These are phyloP conservation scores for Neurospora sp. DNA, from an alignment of 495 filamentous ascomycete genomes.

Conservation along the genomic window DNA sequence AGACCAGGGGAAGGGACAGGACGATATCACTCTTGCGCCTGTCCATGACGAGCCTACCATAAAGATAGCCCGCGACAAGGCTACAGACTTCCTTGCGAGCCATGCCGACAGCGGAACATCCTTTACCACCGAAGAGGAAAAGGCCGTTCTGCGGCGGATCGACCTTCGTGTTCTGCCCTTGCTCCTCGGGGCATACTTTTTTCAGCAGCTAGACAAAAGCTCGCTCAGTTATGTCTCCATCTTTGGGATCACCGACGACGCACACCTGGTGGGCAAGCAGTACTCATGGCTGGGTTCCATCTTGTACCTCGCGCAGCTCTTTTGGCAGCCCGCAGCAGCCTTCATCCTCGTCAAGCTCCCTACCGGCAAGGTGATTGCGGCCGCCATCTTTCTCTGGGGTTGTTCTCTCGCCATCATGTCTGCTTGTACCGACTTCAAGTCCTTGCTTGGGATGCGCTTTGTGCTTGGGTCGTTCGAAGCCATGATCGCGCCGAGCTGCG, in stretches of 20 bases:
- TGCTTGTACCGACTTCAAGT: constrained; percentile 31
- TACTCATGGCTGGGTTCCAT: constrained; percentile 40
- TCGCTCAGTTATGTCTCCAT: constrained; percentile 42
- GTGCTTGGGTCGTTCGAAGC: constrained; percentile 33
- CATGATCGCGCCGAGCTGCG: constrained; percentile 37
- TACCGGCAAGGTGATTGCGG: constrained; percentile 34
- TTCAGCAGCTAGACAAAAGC: constrained; percentile 46
- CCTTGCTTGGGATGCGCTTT: constrained; percentile 35
- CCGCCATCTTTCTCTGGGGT: constrained; percentile 33
- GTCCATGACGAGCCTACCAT: neutral
- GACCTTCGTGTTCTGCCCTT: constrained; percentile 41
- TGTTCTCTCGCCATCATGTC: constrained; percentile 28
- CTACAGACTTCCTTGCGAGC: constrained; percentile 31
- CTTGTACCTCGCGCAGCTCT: constrained; percentile 34
- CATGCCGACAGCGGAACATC: constrained; percentile 21
- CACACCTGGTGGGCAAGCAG: constrained; percentile 35
- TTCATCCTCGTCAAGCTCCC: constrained; percentile 42
- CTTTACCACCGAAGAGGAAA: constrained; percentile 31
- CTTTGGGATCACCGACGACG: constrained; percentile 43
- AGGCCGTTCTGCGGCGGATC: constrained; percentile 30
- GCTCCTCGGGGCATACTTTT: constrained; percentile 41
- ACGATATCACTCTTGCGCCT: constrained; percentile 16
- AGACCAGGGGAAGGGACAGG: neutral
- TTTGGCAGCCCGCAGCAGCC: constrained; percentile 35
- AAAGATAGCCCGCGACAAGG: constrained; percentile 19